Evolutionary conservation across 305 asterid genomes (phyloP).

Genomic region (Euphrasia arctica): DNA sequence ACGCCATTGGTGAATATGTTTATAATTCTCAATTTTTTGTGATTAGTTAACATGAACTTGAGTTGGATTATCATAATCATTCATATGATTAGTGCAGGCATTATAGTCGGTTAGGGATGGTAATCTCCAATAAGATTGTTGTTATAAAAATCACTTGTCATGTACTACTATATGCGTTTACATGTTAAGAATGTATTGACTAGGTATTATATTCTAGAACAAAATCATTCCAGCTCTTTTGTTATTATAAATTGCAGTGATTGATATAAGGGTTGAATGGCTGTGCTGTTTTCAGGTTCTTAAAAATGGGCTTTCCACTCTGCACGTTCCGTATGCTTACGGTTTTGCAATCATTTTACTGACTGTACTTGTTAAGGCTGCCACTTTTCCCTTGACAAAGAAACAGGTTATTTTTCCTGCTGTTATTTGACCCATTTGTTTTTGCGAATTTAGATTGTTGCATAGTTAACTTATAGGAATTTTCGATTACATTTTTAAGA

Average conservation of each 20-base stretch:
- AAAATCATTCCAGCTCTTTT: background rate
- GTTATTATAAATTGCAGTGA: background rate
- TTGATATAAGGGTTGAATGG: constrained; percentile 3
- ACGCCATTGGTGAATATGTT: background rate
- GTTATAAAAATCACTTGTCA: constrained; percentile 4
- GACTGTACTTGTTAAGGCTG: constrained; percentile 89
- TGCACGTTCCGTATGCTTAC: constrained; percentile 91
- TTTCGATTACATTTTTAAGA: constrained; percentile 13
- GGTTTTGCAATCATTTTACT: constrained; percentile 96
- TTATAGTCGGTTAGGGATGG: background rate
- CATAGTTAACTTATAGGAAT: constrained; percentile 12
- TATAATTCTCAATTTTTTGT: constrained; percentile 4
- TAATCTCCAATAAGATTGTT: background rate
- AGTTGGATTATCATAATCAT: constrained; percentile 5
- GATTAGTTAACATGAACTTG: constrained; percentile 16
- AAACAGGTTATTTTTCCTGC: constrained; percentile 68
- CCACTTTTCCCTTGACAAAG: constrained; percentile 90
- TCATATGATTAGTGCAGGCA: background rate
- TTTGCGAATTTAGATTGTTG: constrained; percentile 6
- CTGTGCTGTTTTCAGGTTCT: constrained; percentile 59
- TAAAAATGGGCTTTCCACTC: constrained; percentile 85
- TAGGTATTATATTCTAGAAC: too few relatives aligned
- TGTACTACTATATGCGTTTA: background rate
- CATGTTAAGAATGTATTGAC: too few relatives aligned
- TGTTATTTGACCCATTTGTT: constrained; percentile 10